phyloP scores from a whole-genome alignment of 2,329 filamentous ascomycete genomes.

The Trematosphaeria pertusa region DNA sequence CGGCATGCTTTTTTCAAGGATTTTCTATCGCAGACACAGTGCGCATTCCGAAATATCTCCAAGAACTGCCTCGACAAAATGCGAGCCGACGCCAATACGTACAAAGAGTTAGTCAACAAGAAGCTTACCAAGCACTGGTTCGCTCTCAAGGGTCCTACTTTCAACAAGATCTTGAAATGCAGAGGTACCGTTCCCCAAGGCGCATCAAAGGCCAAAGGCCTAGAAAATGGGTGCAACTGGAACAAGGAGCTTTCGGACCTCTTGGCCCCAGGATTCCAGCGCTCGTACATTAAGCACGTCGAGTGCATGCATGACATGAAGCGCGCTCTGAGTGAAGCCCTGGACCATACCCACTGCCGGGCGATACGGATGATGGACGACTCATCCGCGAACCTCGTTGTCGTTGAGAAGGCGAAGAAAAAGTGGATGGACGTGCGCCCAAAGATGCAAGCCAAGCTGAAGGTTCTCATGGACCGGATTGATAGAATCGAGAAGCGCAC shows the following conservation, averaged over 20 bases:
- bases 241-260: conserved; percentile 23
- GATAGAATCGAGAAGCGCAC: not conserved
- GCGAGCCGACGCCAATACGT: not conserved
- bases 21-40: not conserved
- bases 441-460: conserved; percentile 12
- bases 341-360: conserved; percentile 10
- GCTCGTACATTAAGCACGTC: conserved; percentile 15
- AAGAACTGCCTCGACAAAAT: conserved; percentile 3
- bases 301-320: conserved; percentile 4
- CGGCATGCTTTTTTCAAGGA: conserved; percentile 1
- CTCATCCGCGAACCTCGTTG: conserved; percentile 21
- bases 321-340: not conserved
- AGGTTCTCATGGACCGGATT: conserved; percentile 13
- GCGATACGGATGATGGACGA: conserved; percentile 8
- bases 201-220: conserved; percentile 23
- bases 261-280: conserved; percentile 16
- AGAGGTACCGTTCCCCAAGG: conserved; percentile 18
- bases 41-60: not conserved
- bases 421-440: conserved; percentile 12
- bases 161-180: conserved; percentile 22
- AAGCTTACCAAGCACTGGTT: conserved; percentile 14
- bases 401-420: conserved; percentile 23
- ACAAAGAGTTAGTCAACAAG: conserved; percentile 11
- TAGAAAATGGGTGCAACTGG: conserved; percentile 25
- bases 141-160: conserved; percentile 10